Conservation (phyloP, 306 rosid species). For the Quercus alba region DNA sequence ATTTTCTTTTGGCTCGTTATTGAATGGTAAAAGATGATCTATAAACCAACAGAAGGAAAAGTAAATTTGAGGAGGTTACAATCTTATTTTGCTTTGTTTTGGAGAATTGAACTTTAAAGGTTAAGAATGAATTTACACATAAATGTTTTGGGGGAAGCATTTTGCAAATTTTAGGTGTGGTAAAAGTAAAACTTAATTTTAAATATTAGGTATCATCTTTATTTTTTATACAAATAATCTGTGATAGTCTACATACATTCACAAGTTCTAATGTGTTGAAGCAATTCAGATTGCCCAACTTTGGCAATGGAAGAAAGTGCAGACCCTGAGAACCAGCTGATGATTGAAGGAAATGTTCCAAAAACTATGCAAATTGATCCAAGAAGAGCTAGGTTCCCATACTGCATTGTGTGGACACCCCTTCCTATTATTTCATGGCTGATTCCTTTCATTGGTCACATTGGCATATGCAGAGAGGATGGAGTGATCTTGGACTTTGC, state of each 20-base stretch:
- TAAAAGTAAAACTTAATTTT: background rate
- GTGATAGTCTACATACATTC: background rate
- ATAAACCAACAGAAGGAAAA: background rate
- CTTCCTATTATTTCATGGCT: slow-evolving; percentile 94
- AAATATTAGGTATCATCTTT: background rate
- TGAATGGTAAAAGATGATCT: background rate
- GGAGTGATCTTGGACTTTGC: slow-evolving; percentile 97
- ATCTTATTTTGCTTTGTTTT: background rate
- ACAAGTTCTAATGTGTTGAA: slow-evolving; percentile 9
- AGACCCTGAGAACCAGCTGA: slow-evolving; percentile 46
- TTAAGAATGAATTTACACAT: background rate
- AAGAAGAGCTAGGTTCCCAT: slow-evolving; percentile 70
- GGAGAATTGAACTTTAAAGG: background rate
- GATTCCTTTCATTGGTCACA: slow-evolving; percentile 89
- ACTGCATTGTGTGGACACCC: slow-evolving; percentile 96
- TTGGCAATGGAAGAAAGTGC: slow-evolving; percentile 56
- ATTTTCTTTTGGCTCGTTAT: too few species aligned
- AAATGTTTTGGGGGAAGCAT: background rate
- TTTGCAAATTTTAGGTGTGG: background rate
- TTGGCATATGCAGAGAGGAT: slow-evolving; percentile 95
- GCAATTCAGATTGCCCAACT: slow-evolving; percentile 16
- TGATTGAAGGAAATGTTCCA: slow-evolving; percentile 42
- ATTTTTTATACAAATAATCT: background rate
- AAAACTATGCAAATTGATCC: slow-evolving; percentile 70
- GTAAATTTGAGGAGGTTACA: background rate